Base-by-base conservation (phyloP, 2,329 filamentous ascomycete species). In the Epichloe bromicola region DNA sequence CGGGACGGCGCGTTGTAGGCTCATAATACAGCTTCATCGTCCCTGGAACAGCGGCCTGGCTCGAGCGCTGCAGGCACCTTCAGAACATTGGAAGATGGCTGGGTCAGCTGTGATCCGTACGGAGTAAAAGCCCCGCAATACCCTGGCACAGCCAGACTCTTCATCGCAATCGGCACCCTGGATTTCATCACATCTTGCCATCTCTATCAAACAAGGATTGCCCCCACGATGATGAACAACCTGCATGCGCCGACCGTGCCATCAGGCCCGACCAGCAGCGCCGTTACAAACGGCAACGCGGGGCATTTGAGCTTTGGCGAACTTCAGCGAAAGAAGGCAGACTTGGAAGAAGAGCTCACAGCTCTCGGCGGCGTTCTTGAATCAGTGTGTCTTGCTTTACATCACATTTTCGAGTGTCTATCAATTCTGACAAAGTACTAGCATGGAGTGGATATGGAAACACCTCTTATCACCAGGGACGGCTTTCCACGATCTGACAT, bases 381-480 rank as follows among this genome's bases (percentile, higher is more conserved):
- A 57, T 93, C 89, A 57, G 90, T 95, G 71, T 61, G 79, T 66
- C 51, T 38, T 30, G 45, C 11, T 8, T 12, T 17, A 6, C 3
- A 17, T 30, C 5, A 15, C 20, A 2, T 14, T 4, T n/a, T 40
- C 4, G 4, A 36, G 10, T 8, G 2, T 10, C 5, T 15, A 15
- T 8, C 10, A 7, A 20, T 50, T 30, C 62, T 67, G 44, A 67
- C 50, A 10, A 14, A 40, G 6, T 11, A 37, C 23, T 60, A 96
- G 90, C 91, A 97, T 73, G 83, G 85, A 43, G 91, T 95, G 49
- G 83, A 86, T 61, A 98, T 98, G 93, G 83, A 85, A 60, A 96
- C 93, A 7, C 76, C 81, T 52, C 79, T 98, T 39, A 80, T 88
- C 23, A 96, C 91, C 14, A 79, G 82, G 54, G 93, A 97, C 68